A percentile compares a stretch with the other conserved stretches of the same genome.
Conservation (phyloP, 2,329 filamentous ascomycete species). For the Parastagonospora avenae region DNA sequence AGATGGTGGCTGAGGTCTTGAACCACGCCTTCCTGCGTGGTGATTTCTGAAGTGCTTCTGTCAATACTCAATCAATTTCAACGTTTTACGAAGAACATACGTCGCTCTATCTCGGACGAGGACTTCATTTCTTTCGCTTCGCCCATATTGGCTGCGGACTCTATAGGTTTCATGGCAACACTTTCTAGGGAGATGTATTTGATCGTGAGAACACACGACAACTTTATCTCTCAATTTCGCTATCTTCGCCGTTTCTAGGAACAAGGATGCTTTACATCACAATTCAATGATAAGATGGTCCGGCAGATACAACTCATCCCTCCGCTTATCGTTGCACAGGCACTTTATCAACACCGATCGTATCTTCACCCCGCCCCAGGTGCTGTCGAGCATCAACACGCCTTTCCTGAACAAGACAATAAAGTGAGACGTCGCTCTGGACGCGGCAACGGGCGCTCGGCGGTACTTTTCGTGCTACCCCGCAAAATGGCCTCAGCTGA, state of each 20-base stretch:
- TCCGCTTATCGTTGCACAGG: too few species aligned
- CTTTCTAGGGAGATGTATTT: background rate
- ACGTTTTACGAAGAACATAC: background rate
- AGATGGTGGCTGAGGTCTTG: conserved; percentile 6
- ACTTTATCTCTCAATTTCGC: too few species aligned
- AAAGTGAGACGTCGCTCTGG: background rate
- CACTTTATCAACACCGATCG: background rate
- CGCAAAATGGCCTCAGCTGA: background rate
- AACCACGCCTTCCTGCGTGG: conserved; percentile 7
- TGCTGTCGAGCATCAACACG: background rate
- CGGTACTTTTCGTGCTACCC: background rate
- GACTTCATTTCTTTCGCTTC: background rate
- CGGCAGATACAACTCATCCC: too few species aligned
- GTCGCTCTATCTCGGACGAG: conserved; percentile 1
- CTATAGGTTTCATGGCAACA: too few species aligned
- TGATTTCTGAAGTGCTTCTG: background rate
- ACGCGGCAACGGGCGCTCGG: background rate
- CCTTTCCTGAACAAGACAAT: background rate
- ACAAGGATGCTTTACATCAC: too few species aligned
- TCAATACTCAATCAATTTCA: background rate
- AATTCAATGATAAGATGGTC: too few species aligned
- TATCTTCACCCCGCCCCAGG: background rate
- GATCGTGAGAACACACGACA: background rate
- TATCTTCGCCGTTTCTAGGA: too few species aligned
- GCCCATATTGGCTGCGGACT: background rate